Base-by-base conservation (phyloP, 345 rosid genomes). In the Heritiera fomes region DNA sequence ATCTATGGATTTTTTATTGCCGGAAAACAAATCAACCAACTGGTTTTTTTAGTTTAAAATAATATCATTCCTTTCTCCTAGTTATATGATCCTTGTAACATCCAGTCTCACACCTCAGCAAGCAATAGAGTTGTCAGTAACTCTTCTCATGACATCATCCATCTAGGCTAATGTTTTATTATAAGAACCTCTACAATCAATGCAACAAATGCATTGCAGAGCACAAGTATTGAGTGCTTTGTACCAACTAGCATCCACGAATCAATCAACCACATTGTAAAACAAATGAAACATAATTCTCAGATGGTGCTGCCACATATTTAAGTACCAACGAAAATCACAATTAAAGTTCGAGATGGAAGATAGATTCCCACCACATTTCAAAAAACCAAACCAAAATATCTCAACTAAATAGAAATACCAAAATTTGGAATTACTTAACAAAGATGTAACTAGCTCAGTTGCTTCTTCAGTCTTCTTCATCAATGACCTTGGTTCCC, bases 401-500 rank as follows among this genome's bases (percentile, higher is more conserved):
- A 1, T 20, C n/a, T n/a, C n/a, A n/a, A n/a, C n/a, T n/a, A n/a
- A n/a, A n/a, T n/a, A n/a, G n/a, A n/a, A n/a, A n/a, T n/a, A 59
- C 63, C 61, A 23, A 59, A 59, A 59, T 59, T 0, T 20, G 34
- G 3, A 59, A 59, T 20, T 20, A 59, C 63, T 38, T 59, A 68
- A 46, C 76, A 59, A 76, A 30, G 28, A 18, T 65, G 4, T 2
- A n/a, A n/a, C 11, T 58, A n/a, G 12, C 7, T 20, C 12, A 58
- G 50, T 20, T 40, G 63, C 18, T 46, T 88, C 18, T 46, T 88
- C 81, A 89, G 52, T 88, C 92, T 58, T 91, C 93, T 77, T 91
- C 93, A 11, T 91, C 94, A 12, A 91, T 89, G 80, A 91, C 89
- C 86, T 86, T 89, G 7, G 93, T 91, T 60, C 90, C 91, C 78